Evolutionary conservation across 2,329 filamentous ascomycete genomes (phyloP).

Genomic region (Botrytis byssoidea): DNA sequence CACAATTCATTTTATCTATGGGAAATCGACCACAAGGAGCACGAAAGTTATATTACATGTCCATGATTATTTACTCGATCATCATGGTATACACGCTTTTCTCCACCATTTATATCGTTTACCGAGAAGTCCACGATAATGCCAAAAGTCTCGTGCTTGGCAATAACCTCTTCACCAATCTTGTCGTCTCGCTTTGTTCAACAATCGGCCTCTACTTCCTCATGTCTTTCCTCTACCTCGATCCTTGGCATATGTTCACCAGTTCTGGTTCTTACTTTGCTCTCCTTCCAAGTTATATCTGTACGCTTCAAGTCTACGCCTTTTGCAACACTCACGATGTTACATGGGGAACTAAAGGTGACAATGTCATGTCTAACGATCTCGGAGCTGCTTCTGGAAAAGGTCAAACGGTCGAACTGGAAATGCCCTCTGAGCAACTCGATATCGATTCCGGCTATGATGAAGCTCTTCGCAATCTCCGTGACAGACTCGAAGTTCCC

Average conservation of each 20-base stretch:
- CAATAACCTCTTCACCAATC: constrained; percentile 90
- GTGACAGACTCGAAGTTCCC: constrained; percentile 85
- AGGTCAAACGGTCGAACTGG: constrained; percentile 78
- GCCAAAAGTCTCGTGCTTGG: constrained; percentile 59
- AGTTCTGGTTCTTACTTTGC: constrained; percentile 88
- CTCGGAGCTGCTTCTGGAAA: constrained; percentile 79
- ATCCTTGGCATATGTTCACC: constrained; percentile 99
- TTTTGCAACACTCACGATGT: constrained; percentile 99
- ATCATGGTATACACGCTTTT: constrained; percentile 98
- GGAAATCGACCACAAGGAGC: constrained; percentile 95
- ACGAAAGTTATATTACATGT: constrained; percentile 82
- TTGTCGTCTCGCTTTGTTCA: constrained; percentile 84
- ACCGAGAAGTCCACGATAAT: constrained; percentile 65
- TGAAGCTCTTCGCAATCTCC: constrained; percentile 91
- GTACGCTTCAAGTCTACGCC: constrained; percentile 94
- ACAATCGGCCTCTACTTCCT: constrained; percentile 93
- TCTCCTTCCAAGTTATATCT: constrained; percentile 89
- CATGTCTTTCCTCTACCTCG: constrained; percentile 94
- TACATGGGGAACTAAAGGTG: constrained; percentile 97
- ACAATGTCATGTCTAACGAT: constrained; percentile 92
- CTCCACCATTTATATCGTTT: constrained; percentile 82
- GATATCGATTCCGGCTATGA: constrained; percentile 98
- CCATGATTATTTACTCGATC: constrained; percentile 84
- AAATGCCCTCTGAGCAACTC: constrained; percentile 97
- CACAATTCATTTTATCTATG: constrained; percentile 94